These are phyloP conservation scores for Fomitiporia mediterranea DNA, from an alignment of 1,284 basidiomycete genomes.

Conservation along the genomic window DNA sequence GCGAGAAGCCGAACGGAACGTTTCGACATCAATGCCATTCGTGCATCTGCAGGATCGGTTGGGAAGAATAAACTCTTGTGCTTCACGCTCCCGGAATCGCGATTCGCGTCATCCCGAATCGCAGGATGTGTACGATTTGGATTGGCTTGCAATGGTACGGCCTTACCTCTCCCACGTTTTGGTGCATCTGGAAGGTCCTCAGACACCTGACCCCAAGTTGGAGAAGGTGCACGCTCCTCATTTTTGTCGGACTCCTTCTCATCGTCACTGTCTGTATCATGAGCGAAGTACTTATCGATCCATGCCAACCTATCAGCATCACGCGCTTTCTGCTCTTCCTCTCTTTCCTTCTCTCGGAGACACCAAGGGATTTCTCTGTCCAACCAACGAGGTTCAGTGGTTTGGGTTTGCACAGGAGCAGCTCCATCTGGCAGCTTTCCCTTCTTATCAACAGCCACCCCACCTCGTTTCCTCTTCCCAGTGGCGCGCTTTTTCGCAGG, in stretches of 20 bases:
- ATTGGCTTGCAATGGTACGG: slow-evolving; percentile 47
- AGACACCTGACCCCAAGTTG: slow-evolving; percentile 31
- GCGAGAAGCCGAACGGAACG: slow-evolving; percentile 56
- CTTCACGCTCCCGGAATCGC: slow-evolving; percentile 20
- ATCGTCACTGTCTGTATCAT: slow-evolving; percentile 36
- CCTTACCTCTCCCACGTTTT: slow-evolving; percentile 51
- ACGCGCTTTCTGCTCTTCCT: slow-evolving; percentile 45
- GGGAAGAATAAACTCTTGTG: slow-evolving; percentile 40
- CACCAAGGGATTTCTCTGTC: slow-evolving; percentile 74
- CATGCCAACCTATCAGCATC: slow-evolving; percentile 45
- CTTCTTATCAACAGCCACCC: slow-evolving; percentile 21
- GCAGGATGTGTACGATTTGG: slow-evolving; percentile 23
- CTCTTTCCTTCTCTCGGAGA: slow-evolving; percentile 48
- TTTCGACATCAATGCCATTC: slow-evolving; percentile 64
- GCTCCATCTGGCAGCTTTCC: slow-evolving; percentile 1
- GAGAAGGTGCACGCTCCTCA: slow-evolving; percentile 32
- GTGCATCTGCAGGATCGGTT: slow-evolving; percentile 68
- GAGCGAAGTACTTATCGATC: slow-evolving; percentile 33
- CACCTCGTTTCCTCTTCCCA: slow-evolving; percentile 33
- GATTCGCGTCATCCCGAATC: background rate
- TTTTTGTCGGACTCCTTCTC: slow-evolving; percentile 24
- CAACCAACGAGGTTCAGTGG: slow-evolving; percentile 65
- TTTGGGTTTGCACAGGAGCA: slow-evolving; percentile 18
- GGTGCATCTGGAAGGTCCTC: slow-evolving; percentile 32
- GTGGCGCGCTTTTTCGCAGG: slow-evolving; percentile 32